Conservation (phyloP, 176 grass and related monocot species). For the Aegilops bicornis region DNA sequence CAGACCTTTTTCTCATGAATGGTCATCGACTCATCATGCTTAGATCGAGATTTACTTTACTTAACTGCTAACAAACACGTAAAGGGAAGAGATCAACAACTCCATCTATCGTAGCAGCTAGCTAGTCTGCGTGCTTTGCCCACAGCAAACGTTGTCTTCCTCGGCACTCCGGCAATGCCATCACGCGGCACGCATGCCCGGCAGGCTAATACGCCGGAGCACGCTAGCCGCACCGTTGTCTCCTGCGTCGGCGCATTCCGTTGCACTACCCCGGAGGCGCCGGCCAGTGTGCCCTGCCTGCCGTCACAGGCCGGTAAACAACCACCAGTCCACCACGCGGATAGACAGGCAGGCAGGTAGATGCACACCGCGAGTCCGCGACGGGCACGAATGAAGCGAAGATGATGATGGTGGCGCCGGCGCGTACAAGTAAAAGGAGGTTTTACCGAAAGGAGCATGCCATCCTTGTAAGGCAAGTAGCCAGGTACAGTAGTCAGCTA, state of each 20-base stretch:
- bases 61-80: background rate
- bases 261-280: too few relatives aligned
- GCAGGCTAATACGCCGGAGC: background rate
- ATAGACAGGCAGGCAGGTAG: too few relatives aligned
- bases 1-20: background rate
- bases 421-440: background rate
- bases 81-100: background rate
- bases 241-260: too few relatives aligned
- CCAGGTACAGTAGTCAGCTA: too few relatives aligned
- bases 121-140: background rate
- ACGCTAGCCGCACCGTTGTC: background rate
- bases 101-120: background rate
- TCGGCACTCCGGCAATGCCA: background rate
- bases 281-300: background rate
- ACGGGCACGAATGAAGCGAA: too few relatives aligned
- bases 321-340: too few relatives aligned
- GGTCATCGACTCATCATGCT: background rate
- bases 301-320: background rate
- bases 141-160: background rate
- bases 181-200: conserved; percentile 11
- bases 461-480: background rate
- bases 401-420: too few relatives aligned
- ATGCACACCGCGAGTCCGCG: too few relatives aligned
- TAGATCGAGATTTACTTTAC: background rate
- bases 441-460: background rate